A percentile compares a stretch with the other conserved stretches of the same genome.
These are phyloP conservation scores for Rhypophila decipiens DNA, from an alignment of 495 filamentous ascomycete genomes.

Conservation along the genomic window DNA sequence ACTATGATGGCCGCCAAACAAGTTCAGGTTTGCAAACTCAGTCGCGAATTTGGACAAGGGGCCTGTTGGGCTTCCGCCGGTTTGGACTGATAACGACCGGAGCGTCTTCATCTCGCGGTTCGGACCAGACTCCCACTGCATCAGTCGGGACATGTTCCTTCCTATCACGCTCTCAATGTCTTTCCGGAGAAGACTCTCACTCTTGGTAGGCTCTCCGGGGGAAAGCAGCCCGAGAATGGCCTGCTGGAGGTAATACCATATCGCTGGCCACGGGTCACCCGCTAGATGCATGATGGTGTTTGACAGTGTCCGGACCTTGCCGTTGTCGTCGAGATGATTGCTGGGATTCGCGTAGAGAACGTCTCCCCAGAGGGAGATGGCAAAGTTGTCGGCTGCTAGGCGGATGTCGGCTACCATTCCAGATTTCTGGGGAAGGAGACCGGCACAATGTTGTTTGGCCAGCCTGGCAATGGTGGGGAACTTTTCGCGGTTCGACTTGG, in stretches of 20 bases:
- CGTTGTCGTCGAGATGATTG: background rate
- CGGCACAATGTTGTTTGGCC: background rate
- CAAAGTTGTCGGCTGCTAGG: background rate
- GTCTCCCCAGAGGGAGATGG: background rate
- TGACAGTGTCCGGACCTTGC: background rate
- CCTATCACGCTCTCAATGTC: background rate
- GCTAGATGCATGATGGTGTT: background rate
- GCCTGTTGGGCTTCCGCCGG: background rate
- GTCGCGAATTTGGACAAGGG: background rate
- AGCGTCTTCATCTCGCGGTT: background rate
- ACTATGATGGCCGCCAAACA: background rate
- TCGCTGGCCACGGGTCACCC: background rate
- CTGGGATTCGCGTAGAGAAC: background rate
- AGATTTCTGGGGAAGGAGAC: background rate
- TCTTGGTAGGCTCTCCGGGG: background rate
- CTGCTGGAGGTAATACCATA: background rate
- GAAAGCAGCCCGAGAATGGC: no score
- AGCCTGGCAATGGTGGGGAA: background rate
- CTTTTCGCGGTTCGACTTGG: background rate
- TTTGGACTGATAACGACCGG: background rate
- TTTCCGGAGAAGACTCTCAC: background rate
- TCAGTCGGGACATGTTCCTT: background rate
- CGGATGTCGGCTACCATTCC: background rate
- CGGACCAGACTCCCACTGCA: background rate
- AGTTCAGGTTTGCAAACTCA: background rate